phyloP scores from a whole-genome alignment of 257 asterid species.

The Jacaranda mimosifolia region DNA sequence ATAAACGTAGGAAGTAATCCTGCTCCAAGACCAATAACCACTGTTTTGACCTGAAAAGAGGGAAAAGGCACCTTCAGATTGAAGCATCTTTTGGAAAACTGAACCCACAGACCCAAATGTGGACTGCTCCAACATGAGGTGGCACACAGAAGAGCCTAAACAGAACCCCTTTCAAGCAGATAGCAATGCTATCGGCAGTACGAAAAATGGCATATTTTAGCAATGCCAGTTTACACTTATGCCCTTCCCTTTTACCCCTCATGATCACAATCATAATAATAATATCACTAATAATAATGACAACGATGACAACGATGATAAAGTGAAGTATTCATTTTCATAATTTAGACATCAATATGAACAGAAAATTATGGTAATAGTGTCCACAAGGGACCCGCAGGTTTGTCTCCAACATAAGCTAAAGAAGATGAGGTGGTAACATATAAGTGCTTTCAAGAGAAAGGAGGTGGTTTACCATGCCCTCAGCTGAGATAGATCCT shows the following conservation, averaged over 20 bases:
- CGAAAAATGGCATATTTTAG: background rate
- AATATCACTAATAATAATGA: too few relatives aligned
- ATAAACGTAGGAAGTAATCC: constrained; percentile 97
- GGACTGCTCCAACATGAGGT: constrained; percentile 21
- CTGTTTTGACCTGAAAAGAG: constrained; percentile 66
- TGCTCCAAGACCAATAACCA: constrained; percentile 95
- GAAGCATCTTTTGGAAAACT: background rate
- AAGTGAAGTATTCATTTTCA: background rate
- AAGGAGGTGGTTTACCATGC: constrained; percentile 56
- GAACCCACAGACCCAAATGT: background rate
- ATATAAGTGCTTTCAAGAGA: constrained; percentile 26
- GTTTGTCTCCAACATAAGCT: background rate
- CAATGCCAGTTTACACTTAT: background rate
- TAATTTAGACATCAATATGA: background rate
- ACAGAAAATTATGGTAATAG: background rate
- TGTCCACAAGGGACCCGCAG: background rate
- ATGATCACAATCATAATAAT: background rate
- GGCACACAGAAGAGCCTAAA: background rate
- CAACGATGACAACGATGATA: background rate
- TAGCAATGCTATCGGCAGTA: background rate
- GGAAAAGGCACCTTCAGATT: constrained; percentile 30
- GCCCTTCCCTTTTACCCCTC: background rate
- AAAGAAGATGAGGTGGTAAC: constrained; percentile 4
- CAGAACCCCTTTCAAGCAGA: constrained; percentile 9
- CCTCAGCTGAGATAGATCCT: constrained; percentile 48